These are phyloP conservation scores for Solanum sparsipilum DNA, from an alignment of 257 asterid species.

Conservation along the genomic window DNA sequence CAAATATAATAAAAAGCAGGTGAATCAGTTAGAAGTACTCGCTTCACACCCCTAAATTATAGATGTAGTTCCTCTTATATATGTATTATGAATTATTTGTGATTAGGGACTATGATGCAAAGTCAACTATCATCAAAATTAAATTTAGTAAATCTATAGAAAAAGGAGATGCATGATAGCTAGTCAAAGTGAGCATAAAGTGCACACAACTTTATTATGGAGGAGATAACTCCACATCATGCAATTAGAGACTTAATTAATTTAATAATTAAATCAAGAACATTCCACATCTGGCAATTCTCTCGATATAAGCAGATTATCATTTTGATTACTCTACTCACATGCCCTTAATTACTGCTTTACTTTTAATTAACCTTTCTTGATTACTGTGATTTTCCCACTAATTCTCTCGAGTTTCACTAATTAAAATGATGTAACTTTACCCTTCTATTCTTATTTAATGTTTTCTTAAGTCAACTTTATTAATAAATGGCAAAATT, in stretches of 20 bases:
- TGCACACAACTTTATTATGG: neutral
- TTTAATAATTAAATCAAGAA: neutral
- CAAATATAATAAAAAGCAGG: too few species aligned
- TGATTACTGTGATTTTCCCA: constrained; percentile 22
- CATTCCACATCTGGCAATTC: constrained; percentile 29
- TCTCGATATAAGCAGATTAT: constrained; percentile 7
- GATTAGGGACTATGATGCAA: neutral
- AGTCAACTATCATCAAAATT: neutral
- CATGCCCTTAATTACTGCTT: constrained; percentile 20
- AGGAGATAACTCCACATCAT: neutral
- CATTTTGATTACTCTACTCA: constrained; percentile 20
- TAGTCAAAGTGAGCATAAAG: neutral
- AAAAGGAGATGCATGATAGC: neutral
- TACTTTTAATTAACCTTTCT: constrained; percentile 9
- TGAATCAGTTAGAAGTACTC: too few species aligned
- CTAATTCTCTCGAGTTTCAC: neutral
- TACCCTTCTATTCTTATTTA: too few species aligned
- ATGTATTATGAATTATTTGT: neutral
- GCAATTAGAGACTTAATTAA: neutral
- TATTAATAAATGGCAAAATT: too few species aligned
- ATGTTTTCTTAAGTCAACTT: too few species aligned
- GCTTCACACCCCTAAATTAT: neutral
- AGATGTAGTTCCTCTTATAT: neutral
- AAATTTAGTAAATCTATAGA: neutral
- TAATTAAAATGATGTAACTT: neutral